Percentiles rank a stretch among this genome's conserved stretches.
These are phyloP conservation scores for Suillus hirtellus DNA, from an alignment of 768 basidiomycete genomes.

Conservation along the genomic window DNA sequence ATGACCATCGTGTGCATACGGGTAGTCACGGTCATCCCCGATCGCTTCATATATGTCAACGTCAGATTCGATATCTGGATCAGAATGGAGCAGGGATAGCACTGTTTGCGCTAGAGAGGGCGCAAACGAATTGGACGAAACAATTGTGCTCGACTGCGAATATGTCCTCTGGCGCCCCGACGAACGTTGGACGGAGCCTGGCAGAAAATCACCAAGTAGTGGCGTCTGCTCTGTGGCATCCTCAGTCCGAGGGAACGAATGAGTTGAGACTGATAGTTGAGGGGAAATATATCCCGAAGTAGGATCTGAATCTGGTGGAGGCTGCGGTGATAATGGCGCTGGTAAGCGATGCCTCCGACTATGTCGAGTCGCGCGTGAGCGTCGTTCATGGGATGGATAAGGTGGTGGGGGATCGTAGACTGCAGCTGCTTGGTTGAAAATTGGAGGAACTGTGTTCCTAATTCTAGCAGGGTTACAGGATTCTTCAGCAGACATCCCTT, in stretches of 20 bases:
- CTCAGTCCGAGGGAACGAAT: conserved; percentile 24
- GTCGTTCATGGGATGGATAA: conserved; percentile 56
- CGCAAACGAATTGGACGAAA: conserved; percentile 48
- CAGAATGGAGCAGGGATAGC: conserved; percentile 63
- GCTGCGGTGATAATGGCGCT: conserved; percentile 28
- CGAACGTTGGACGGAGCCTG: conserved; percentile 24
- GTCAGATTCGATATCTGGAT: conserved; percentile 45
- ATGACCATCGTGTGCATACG: conserved; percentile 17
- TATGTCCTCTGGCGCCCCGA: conserved; percentile 48
- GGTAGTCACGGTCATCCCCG: conserved; percentile 24
- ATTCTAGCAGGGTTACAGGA: neutral
- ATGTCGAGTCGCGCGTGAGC: conserved; percentile 35
- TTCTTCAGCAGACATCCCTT: neutral
- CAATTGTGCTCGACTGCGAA: conserved; percentile 56
- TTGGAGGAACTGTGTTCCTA: conserved; percentile 3
- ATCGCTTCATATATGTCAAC: conserved; percentile 32
- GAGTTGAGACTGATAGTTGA: conserved; percentile 23
- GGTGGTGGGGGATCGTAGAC: conserved; percentile 67
- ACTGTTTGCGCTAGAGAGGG: conserved; percentile 72
- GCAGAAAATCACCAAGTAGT: conserved; percentile 37
- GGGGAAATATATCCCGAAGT: conserved; percentile 33
- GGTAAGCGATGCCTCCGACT: conserved; percentile 33
- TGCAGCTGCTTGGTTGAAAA: conserved; percentile 11
- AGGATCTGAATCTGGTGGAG: conserved; percentile 37
- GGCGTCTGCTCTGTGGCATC: conserved; percentile 52